These are phyloP conservation scores for Penicillium carneum DNA, from an alignment of 2,329 filamentous ascomycete genomes.

Conservation along the genomic window DNA sequence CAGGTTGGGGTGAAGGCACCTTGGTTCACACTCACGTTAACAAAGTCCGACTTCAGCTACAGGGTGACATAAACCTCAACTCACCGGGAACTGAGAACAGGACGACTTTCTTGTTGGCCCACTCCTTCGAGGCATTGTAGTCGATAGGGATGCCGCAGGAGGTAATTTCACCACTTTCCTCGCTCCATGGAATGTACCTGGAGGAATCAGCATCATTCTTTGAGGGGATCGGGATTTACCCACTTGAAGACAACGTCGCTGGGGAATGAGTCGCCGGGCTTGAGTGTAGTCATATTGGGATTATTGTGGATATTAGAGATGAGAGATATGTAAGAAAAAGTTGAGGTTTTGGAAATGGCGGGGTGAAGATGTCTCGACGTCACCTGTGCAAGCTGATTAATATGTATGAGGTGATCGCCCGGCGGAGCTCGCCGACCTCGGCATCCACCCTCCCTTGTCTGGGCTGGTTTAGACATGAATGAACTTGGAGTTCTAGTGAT, in stretches of 20 bases:
- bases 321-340: neutral
- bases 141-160: constrained; percentile 78
- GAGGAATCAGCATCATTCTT: constrained; percentile 7
- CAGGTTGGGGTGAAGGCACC: constrained; percentile 87
- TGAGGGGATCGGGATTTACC: constrained; percentile 35
- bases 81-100: constrained; percentile 72
- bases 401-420: constrained; percentile 12
- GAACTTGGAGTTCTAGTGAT: neutral
- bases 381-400: constrained; percentile 16
- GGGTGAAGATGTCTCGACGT: neutral
- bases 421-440: constrained; percentile 13
- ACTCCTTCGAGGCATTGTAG: constrained; percentile 81
- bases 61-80: constrained; percentile 17
- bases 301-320: neutral
- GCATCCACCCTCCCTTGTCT: neutral
- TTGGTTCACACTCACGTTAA: constrained; percentile 14
- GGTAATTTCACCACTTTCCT: constrained; percentile 72
- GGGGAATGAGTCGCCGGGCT: constrained; percentile 83
- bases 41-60: neutral
- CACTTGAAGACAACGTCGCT: constrained; percentile 77
- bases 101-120: constrained; percentile 74
- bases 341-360: constrained; percentile 5
- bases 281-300: constrained; percentile 67
- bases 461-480: neutral
- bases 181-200: constrained; percentile 78